A percentile compares a stretch with the other conserved stretches of the same genome.
These are phyloP conservation scores for Aspergillus haitiensis DNA, from an alignment of 495 filamentous ascomycete genomes.

Conservation along the genomic window DNA sequence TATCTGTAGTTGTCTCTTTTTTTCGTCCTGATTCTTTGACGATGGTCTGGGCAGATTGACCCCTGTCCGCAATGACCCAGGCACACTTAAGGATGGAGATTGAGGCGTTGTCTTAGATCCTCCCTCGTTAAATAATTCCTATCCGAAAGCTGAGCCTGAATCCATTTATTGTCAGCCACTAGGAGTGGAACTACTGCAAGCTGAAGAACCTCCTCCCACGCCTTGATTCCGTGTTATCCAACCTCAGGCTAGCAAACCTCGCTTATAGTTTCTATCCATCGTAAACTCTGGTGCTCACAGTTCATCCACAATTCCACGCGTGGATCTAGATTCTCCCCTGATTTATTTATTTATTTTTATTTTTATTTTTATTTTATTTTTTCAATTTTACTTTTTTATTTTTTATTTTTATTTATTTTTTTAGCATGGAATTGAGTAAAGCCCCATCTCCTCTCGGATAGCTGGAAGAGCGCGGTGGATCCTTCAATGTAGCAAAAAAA, in stretches of 20 bases:
- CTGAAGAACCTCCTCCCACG: neutral
- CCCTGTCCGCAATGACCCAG: neutral
- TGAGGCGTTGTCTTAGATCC: neutral
- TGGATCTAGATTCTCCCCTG: slow-evolving; percentile 6
- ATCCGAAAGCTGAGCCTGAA: too few relatives aligned
- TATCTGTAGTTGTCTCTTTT: neutral
- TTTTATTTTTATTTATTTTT: too few relatives aligned
- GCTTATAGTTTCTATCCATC: slow-evolving; percentile 11
- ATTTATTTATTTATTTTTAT: neutral
- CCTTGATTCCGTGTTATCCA: neutral
- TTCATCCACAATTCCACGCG: neutral
- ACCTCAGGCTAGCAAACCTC: neutral
- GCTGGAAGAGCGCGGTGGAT: slow-evolving; percentile 14
- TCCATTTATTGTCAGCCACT: neutral
- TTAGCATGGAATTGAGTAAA: neutral
- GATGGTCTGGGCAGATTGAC: neutral
- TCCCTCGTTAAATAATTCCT: too few relatives aligned
- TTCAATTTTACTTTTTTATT: too few relatives aligned
- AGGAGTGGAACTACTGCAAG: slow-evolving; percentile 10
- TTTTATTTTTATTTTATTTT: neutral
- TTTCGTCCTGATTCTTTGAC: too few relatives aligned
- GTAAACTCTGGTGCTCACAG: neutral
- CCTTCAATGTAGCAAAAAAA: neutral
- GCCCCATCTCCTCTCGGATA: neutral
- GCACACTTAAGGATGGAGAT: neutral